phyloP scores from a whole-genome alignment of 2,329 filamentous ascomycete species.

The Beauveria brongniartii region DNA sequence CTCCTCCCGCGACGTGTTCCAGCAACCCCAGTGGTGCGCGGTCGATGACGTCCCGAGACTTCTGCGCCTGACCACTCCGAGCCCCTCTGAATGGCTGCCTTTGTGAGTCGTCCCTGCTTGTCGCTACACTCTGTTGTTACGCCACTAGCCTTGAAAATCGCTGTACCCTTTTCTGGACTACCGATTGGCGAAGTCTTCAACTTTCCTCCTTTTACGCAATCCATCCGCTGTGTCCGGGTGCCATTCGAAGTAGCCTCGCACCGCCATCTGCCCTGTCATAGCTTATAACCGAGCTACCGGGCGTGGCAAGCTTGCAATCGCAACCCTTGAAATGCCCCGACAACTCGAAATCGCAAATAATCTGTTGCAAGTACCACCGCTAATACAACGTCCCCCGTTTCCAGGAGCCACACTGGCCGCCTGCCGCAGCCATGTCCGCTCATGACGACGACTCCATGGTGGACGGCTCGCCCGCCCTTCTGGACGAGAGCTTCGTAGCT shows the following conservation, averaged over 20 bases:
- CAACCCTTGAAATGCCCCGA: background rate
- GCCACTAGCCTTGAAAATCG: background rate
- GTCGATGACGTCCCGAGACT: conserved; percentile 11
- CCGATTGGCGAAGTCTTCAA: background rate
- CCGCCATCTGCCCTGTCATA: background rate
- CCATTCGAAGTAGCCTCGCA: background rate
- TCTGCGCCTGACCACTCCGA: conserved; percentile 8
- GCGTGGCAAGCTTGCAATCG: background rate
- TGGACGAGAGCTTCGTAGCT: conserved; percentile 17
- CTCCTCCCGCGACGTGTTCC: background rate
- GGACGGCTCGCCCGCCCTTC: conserved; percentile 20
- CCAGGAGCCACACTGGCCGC: conserved; percentile 9
- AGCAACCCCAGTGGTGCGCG: conserved; percentile 1
- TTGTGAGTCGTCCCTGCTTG: conserved; percentile 9
- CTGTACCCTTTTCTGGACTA: background rate
- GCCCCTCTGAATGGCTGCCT: conserved; percentile 12
- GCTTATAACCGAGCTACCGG: conserved; percentile 1
- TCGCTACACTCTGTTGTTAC: background rate
- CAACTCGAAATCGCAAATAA: background rate
- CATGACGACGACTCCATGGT: conserved; percentile 23
- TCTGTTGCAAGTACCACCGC: background rate
- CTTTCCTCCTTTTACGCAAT: background rate
- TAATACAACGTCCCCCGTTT: background rate
- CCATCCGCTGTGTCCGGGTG: too few relatives aligned
- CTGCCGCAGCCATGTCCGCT: conserved; percentile 14